phyloP scores from a whole-genome alignment of 352 stramenopile species.

The Phytopythium delawarense region DNA sequence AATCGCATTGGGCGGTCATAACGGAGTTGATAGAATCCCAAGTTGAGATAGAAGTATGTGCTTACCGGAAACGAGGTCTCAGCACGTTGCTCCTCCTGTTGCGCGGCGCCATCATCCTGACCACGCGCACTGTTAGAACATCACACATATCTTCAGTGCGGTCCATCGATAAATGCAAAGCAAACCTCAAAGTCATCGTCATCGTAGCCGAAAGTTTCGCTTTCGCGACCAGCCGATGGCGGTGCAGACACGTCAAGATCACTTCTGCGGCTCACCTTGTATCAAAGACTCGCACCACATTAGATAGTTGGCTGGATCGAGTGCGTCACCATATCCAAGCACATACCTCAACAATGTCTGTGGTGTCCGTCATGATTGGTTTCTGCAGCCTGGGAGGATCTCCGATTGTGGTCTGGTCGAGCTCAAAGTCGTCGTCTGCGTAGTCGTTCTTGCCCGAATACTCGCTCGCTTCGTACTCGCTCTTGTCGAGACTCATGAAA shows the following conservation, averaged over 20 bases:
- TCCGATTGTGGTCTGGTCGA: constrained; percentile 45
- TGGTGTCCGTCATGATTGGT: background rate
- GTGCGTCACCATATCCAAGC: background rate
- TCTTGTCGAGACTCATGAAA: constrained; percentile 7
- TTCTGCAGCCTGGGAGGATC: background rate
- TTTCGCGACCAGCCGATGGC: constrained; percentile 3
- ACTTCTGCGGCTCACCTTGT: background rate
- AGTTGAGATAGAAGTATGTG: background rate
- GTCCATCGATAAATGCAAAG: background rate
- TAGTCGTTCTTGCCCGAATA: constrained; percentile 36
- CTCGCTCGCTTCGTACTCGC: constrained; percentile 18
- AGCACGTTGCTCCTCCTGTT: background rate
- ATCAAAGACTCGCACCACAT: too few relatives aligned
- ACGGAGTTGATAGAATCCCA: background rate
- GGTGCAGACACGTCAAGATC: background rate
- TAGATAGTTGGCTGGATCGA: background rate
- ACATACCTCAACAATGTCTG: background rate
- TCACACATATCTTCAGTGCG: background rate
- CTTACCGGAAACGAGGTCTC: background rate
- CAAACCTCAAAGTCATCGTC: constrained; percentile 74
- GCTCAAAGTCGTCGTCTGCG: constrained; percentile 56
- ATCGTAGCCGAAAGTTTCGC: constrained; percentile 60
- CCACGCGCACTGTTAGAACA: background rate
- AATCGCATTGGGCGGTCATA: background rate
- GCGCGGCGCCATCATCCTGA: background rate